Base-by-base conservation (phyloP, 2,329 filamentous ascomycete species). In the Ceratocystis destructans region DNA sequence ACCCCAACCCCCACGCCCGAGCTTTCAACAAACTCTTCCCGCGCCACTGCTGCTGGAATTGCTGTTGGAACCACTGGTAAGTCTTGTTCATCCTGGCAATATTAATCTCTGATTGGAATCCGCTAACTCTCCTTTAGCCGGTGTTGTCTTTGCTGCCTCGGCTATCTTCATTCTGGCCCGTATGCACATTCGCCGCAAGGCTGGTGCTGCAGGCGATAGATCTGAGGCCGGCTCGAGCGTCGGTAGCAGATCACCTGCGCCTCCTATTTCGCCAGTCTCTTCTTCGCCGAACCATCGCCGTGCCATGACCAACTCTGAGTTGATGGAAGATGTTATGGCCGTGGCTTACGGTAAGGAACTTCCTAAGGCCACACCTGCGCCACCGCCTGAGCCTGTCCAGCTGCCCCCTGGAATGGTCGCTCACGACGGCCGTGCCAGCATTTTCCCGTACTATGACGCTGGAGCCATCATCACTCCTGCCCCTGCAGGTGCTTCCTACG, bases 1-100 rank as follows among this genome's bases (percentile, higher is more conserved):
- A 46, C 55, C 25, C 25, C 55, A 5, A 31, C 22, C 48, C 8
- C n/a, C 7, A 31, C n/a, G 22, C 25, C 50, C 10, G 31, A 53
- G 33, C 57, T 48, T 25, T 50, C 28, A 62, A 55, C 31, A 62
- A 62, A 57, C 53, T 57, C 53, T 17, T 57, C 53, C 44, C 59
- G 41, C 28, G 46, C 64, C 25, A 22, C 66, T 28, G 66, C 64
- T 15, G 66, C 63, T 44, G 64, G 66, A 25, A 67, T 68, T 48
- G 66, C 66, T 6, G 66, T 65, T 48, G 66, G 66, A 45, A 50
- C 66, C 10, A 65, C 66, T 57, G 66, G 66, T 68, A 65, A 68
- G 66, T 64, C 44, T n/a, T 22, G 7, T 31, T 61, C 7, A 5
- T 22, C 17, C 50, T 22, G 4, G 44, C 10, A 45, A 7, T 10